Percentiles rank a stretch among this genome's conserved stretches.
Conservation (phyloP, 192 early-diverging fungal genomes). For the Phycomyces blakesleeanus region DNA sequence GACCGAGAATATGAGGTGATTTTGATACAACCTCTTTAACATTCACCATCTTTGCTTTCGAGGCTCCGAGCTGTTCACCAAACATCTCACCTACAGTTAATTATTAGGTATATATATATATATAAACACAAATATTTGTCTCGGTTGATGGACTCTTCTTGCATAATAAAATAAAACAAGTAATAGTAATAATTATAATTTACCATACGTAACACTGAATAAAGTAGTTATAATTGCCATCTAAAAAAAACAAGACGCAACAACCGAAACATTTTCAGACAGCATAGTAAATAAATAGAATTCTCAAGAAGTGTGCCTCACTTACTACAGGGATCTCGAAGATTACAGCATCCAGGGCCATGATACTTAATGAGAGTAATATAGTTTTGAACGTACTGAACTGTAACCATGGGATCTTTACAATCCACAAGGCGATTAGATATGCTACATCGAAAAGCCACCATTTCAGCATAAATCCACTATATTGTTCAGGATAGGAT, state of each 20-base stretch:
- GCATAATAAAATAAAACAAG: no score
- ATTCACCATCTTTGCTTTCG: conserved; percentile 26
- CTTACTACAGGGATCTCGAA: conserved; percentile 26
- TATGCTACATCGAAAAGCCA: conserved; percentile 33
- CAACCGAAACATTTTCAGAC: neutral
- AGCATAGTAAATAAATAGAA: neutral
- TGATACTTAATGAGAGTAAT: conserved; percentile 7
- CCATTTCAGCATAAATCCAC: conserved; percentile 40
- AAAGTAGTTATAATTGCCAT: neutral
- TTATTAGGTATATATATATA: neutral
- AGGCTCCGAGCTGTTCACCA: conserved; percentile 32
- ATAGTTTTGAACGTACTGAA: conserved; percentile 33
- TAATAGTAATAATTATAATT: no score
- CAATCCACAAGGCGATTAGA: conserved; percentile 34
- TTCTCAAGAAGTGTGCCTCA: no score
- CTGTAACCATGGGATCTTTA: conserved; percentile 48
- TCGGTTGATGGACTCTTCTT: no score
- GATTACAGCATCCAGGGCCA: conserved; percentile 11
- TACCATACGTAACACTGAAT: neutral
- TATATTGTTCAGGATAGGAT: conserved; percentile 37
- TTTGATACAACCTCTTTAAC: conserved; percentile 36
- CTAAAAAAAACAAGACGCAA: neutral
- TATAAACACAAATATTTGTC: no score
- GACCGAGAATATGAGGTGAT: conserved; percentile 39
- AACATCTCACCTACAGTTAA: conserved; percentile 17